Conservation (phyloP, 129 eudicot species). For the Lactuca sativa region DNA sequence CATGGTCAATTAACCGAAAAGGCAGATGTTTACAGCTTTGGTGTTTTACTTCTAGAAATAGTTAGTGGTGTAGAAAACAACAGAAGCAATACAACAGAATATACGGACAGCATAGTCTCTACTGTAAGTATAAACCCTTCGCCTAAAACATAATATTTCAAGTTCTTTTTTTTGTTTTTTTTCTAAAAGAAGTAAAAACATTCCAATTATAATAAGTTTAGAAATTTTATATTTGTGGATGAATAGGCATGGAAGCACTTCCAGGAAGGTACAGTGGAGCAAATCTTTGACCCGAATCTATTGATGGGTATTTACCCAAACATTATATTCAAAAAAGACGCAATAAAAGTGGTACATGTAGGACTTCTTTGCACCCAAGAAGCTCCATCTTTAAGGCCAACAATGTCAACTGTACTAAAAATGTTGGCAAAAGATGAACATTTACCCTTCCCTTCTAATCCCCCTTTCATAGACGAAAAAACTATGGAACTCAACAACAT, state of each 20-base stretch:
- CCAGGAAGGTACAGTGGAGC: slow-evolving; percentile 48
- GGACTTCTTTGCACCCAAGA: slow-evolving; percentile 82
- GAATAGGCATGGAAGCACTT: slow-evolving; percentile 78
- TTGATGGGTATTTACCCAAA: slow-evolving; percentile 39
- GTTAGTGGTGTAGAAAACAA: slow-evolving; percentile 66
- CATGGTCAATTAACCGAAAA: slow-evolving; percentile 76
- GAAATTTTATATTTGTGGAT: background rate
- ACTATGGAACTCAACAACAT: slow-evolving; percentile 52
- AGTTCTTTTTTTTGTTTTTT: background rate
- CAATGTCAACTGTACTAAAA: slow-evolving; percentile 53
- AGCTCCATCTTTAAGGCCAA: slow-evolving; percentile 54
- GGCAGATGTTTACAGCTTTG: slow-evolving; percentile 75
- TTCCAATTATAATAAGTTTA: no score
- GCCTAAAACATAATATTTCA: background rate
- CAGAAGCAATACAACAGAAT: slow-evolving; percentile 47
- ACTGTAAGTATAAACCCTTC: slow-evolving; percentile 41
- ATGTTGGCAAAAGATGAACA: slow-evolving; percentile 53
- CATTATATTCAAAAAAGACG: slow-evolving; percentile 27
- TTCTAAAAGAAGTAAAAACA: no score
- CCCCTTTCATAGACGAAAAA: slow-evolving; percentile 58
- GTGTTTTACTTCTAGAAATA: slow-evolving; percentile 67
- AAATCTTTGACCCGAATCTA: slow-evolving; percentile 64
- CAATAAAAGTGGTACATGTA: slow-evolving; percentile 53
- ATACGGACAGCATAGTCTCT: slow-evolving; percentile 57
- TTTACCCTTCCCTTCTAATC: slow-evolving; percentile 55